Evolutionary conservation across 148 eudicot species (phyloP).

Genomic region (Fagopyrum tataricum): DNA sequence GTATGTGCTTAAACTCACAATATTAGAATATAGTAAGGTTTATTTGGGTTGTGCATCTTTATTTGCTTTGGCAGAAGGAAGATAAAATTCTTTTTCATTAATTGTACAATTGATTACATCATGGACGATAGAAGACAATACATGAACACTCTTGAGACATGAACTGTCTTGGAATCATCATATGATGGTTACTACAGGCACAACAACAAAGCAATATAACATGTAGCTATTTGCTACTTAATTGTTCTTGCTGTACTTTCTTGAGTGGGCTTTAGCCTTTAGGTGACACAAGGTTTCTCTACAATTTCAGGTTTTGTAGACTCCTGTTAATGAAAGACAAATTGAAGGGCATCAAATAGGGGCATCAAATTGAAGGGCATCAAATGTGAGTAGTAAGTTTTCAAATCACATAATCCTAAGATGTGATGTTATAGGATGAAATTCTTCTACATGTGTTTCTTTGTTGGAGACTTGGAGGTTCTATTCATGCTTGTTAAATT

Average conservation of each 20-base stretch:
- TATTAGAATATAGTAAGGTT: not conserved
- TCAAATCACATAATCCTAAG: no score
- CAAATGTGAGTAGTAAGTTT: no score
- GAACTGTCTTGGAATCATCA: not conserved
- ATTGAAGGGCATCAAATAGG: no score
- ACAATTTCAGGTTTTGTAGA: conserved; percentile 4
- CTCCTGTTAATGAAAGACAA: not conserved
- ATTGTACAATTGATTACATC: conserved; percentile 2
- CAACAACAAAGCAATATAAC: not conserved
- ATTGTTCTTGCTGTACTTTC: not conserved
- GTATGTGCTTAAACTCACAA: not conserved
- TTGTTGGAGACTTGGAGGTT: no score
- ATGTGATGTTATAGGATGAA: no score
- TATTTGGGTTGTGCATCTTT: not conserved
- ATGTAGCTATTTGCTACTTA: not conserved
- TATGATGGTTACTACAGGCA: not conserved
- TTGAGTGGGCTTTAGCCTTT: not conserved
- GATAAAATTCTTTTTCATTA: not conserved
- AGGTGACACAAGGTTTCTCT: not conserved
- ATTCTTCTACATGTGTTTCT: no score
- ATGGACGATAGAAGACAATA: conserved; percentile 7
- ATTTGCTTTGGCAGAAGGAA: not conserved
- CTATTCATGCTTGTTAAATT: no score
- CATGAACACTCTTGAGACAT: not conserved
- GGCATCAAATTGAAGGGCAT: no score